Evolutionary conservation across 768 basidiomycete species (phyloP), one percentile per base, ranked within the genome.

Genomic region (Mycena filopes): DNA sequence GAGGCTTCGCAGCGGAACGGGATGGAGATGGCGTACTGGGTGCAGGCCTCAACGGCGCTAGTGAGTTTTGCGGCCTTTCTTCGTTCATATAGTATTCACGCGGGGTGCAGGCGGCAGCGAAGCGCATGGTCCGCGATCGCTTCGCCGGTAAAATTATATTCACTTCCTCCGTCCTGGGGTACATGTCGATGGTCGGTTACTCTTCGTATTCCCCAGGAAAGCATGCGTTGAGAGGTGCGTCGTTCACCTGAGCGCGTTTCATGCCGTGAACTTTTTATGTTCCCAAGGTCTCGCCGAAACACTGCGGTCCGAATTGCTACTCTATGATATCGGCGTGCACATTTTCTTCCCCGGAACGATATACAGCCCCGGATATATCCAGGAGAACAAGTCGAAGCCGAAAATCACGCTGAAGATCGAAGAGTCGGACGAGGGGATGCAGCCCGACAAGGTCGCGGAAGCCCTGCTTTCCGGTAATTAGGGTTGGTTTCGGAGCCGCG

Each of bases 281-380:
- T 55, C 10, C 20, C 16, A 92, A n/a, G 91, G 88, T 20, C 83
- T 94, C 0, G 89, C 90, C 9, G 92, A 94, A 62, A 79, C 86
- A 0, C 80, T 94, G 18, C 86, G 89, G 20, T 86, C 84, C 15
- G 92, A 93, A 71, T 78, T 91, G 51, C 72, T 86, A 23, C 79
- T 92, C 16, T 91, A 92, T 71, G 82, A 82, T 42, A 89, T 92
- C 72, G 76, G 77, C 45, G 83, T 91, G 16, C 90, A 92, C 68
- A 83, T 91, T 51, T 89, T 84, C 76, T 86, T 90, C 77, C 91
- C 92, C 2, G 82, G 80, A 2, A 91, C 90, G 4, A 93, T 94
- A 70, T 82, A 80, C 63, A 83, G 83, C 1, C 88, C 91, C 0
- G 91, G 92, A 0, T 88, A 81, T 57, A 84, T 84, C 28, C 79